Conservation (phyloP, 2,329 filamentous ascomycete genomes). For the Cercospora citrullina region DNA sequence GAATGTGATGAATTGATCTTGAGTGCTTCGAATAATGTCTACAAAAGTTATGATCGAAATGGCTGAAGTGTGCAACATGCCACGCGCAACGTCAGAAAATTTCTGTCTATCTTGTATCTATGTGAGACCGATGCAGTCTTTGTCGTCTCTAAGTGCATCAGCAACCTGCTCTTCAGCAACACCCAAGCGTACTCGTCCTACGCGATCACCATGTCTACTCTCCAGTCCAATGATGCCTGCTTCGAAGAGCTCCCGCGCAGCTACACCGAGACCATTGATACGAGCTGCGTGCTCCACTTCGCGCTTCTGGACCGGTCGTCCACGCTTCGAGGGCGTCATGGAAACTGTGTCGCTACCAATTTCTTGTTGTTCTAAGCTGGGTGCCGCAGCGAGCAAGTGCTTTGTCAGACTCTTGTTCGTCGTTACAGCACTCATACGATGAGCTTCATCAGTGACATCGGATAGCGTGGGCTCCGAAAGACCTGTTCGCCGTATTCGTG, state of each 20-base stretch:
- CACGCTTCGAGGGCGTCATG: conserved; percentile 37
- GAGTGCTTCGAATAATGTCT: background rate
- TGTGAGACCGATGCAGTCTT: conserved; percentile 78
- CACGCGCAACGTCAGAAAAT: background rate
- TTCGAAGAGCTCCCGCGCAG: conserved; percentile 79
- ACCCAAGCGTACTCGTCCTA: conserved; percentile 80
- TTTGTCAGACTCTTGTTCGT: conserved; percentile 61
- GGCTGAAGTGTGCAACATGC: background rate
- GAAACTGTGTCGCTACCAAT: conserved; percentile 34
- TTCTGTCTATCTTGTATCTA: conserved; percentile 27
- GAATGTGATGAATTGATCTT: background rate
- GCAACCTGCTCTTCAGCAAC: conserved; percentile 90
- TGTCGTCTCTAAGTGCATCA: conserved; percentile 83
- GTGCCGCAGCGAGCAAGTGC: conserved; percentile 55
- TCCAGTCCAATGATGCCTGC: conserved; percentile 87
- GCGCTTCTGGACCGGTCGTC: conserved; percentile 36
- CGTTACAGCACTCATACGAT: conserved; percentile 63
- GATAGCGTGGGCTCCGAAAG: conserved; percentile 84
- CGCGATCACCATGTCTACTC: conserved; percentile 72
- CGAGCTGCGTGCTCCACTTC: conserved; percentile 45
- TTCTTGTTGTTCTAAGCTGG: conserved; percentile 30
- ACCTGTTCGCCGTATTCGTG: conserved; percentile 77
- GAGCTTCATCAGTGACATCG: conserved; percentile 85
- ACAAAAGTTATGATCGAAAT: background rate
- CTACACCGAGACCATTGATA: conserved; percentile 64